A percentile compares a stretch with the other conserved stretches of the same genome.
Conservation (phyloP, 345 rosid species). For the Psidium friedrichsthalianum region DNA sequence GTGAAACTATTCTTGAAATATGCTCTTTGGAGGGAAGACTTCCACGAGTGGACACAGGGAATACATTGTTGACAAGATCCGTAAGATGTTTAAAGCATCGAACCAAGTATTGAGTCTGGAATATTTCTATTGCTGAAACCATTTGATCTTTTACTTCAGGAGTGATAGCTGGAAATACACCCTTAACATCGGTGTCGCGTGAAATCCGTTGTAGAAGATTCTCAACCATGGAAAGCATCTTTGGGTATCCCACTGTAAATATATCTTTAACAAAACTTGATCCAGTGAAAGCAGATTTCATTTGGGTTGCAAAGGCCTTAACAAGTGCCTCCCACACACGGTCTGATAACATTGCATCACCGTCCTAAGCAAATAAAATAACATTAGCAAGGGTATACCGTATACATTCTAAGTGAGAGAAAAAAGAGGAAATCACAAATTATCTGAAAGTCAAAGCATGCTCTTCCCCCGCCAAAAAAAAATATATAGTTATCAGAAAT, state of each 20-base stretch:
- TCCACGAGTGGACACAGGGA: slow-evolving; percentile 92
- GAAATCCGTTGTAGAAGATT: slow-evolving; percentile 86
- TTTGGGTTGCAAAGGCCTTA: slow-evolving; percentile 81
- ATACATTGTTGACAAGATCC: slow-evolving; percentile 77
- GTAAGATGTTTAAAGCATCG: slow-evolving; percentile 71
- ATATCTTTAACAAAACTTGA: slow-evolving; percentile 97
- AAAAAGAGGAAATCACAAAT: slow-evolving; percentile 1
- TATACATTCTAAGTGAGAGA: not conserved
- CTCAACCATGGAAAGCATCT: slow-evolving; percentile 73
- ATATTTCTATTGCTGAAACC: slow-evolving; percentile 66
- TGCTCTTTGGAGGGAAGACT: slow-evolving; percentile 88
- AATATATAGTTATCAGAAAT: not conserved
- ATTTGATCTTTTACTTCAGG: slow-evolving; percentile 67
- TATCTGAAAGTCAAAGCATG: not conserved
- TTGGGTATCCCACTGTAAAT: slow-evolving; percentile 87
- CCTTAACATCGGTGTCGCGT: slow-evolving; percentile 75
- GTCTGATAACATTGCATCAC: slow-evolving; percentile 72
- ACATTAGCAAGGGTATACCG: slow-evolving; percentile 8
- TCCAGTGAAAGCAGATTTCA: slow-evolving; percentile 93
- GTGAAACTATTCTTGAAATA: slow-evolving; percentile 66
- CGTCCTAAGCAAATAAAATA: slow-evolving; percentile 44
- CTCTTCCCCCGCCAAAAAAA: not conserved
- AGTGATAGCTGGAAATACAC: slow-evolving; percentile 77
- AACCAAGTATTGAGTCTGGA: slow-evolving; percentile 87
- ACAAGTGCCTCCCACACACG: slow-evolving; percentile 96